A percentile compares a stretch with the other conserved stretches of the same genome.
Conservation (phyloP, 495 filamentous ascomycete species). For the Chaetomium cochliodes region DNA sequence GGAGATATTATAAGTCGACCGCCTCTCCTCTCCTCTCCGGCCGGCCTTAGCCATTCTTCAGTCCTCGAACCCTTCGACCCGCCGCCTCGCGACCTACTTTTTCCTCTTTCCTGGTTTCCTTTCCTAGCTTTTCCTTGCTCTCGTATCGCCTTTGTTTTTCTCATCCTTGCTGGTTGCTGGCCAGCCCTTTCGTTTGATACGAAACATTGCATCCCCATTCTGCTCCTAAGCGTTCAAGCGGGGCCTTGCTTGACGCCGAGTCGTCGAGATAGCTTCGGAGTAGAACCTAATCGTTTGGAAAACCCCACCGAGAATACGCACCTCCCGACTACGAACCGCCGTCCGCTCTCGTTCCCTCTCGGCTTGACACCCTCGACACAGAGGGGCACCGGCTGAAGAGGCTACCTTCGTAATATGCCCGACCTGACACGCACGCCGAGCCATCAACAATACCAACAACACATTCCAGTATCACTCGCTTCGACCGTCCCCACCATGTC, state of each 20-base stretch:
- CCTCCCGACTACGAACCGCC: conserved; percentile 11
- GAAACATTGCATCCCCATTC: conserved; percentile 30
- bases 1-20: conserved; percentile 38
- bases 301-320: conserved; percentile 20
- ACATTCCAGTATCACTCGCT: conserved; percentile 27
- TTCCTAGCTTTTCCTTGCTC: conserved; percentile 30
- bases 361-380: conserved; percentile 10
- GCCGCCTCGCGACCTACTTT: conserved; percentile 31
- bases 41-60: conserved; percentile 33
- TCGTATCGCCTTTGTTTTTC: conserved; percentile 30
- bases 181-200: conserved; percentile 49
- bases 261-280: not conserved
- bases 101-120: conserved; percentile 30
- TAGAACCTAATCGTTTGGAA: conserved; percentile 15
- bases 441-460: conserved; percentile 36
- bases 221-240: conserved; percentile 17
- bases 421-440: conserved; percentile 35
- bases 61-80: conserved; percentile 35
- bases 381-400: conserved; percentile 15
- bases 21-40: conserved; percentile 26
- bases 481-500: conserved; percentile 29
- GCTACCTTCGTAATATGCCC: conserved; percentile 31
- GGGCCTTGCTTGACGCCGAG: conserved; percentile 19
- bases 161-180: conserved; percentile 33
- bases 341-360: conserved; percentile 6